Conservation (phyloP, 495 filamentous ascomycete genomes). For the Aspergillus steynii region DNA sequence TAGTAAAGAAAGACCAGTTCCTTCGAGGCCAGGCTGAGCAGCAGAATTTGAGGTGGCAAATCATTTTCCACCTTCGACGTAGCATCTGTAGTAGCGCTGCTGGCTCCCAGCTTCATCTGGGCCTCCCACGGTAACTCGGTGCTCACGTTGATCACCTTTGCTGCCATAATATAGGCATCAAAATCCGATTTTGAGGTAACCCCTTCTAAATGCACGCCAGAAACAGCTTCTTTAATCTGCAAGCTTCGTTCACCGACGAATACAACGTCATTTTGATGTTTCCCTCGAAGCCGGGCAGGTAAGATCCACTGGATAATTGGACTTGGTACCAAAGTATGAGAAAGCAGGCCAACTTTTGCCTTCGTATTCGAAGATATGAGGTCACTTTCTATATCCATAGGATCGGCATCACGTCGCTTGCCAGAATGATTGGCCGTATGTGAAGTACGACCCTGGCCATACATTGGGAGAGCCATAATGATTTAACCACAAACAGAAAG, state of each 20-base stretch:
- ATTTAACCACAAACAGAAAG: background rate
- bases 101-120: conserved; percentile 26
- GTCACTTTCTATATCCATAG: conserved; percentile 21
- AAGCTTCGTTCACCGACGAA: conserved; percentile 71
- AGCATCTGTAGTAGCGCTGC: conserved; percentile 8
- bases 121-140: conserved; percentile 34
- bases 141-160: conserved; percentile 44
- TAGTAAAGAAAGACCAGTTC: conserved; percentile 74
- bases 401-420: conserved; percentile 6
- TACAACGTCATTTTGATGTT: conserved; percentile 79
- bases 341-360: conserved; percentile 60
- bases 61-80: conserved; percentile 14
- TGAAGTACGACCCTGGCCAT: background rate
- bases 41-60: conserved; percentile 74
- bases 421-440: background rate
- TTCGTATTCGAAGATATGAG: background rate
- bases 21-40: conserved; percentile 67
- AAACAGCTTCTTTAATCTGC: conserved; percentile 66
- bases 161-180: conserved; percentile 55
- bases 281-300: conserved; percentile 72
- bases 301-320: conserved; percentile 76
- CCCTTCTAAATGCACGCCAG: conserved; percentile 63
- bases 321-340: conserved; percentile 73
- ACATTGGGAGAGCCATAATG: conserved; percentile 16
- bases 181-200: conserved; percentile 75